Percentiles rank a stretch among this genome's conserved stretches.
phyloP scores from a whole-genome alignment of 768 basidiomycete genomes.

The Pleurotus platypus region DNA sequence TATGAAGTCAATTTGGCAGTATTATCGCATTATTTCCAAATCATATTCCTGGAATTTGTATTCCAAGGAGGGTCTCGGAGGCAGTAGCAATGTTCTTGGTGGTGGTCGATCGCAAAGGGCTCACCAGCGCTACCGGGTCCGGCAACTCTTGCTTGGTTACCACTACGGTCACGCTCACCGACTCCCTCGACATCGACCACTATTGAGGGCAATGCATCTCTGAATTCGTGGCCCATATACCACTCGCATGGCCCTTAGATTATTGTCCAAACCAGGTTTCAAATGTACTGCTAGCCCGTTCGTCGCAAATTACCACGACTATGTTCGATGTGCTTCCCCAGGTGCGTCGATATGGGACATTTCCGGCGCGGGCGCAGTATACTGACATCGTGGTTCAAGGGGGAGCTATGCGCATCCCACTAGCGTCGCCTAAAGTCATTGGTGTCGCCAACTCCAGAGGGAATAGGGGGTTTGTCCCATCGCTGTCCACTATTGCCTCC shows the following conservation, averaged over 20 bases:
- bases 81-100: too few species aligned
- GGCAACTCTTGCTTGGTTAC: too few species aligned
- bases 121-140: neutral
- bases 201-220: conserved; percentile 3
- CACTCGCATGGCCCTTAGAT: conserved; percentile 6
- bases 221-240: neutral
- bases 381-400: conserved; percentile 31
- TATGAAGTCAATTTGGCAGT: too few species aligned
- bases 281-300: neutral
- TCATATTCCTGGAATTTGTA: too few species aligned
- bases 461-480: conserved; percentile 52
- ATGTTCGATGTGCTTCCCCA: conserved; percentile 24
- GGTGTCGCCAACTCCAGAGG: conserved; percentile 76
- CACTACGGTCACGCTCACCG: neutral
- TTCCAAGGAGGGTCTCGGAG: too few species aligned
- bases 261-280: neutral
- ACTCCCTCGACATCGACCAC: neutral
- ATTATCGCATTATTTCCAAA: too few species aligned
- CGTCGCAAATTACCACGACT: conserved; percentile 10
- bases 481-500: neutral
- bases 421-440: conserved; percentile 74
- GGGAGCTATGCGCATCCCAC: conserved; percentile 63
- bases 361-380: neutral
- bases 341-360: conserved; percentile 1
- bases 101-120: too few species aligned